A percentile compares a stretch with the other conserved stretches of the same genome.
These are phyloP conservation scores for Noccaea bulbosa DNA, from an alignment of 345 rosid species.

Conservation along the genomic window DNA sequence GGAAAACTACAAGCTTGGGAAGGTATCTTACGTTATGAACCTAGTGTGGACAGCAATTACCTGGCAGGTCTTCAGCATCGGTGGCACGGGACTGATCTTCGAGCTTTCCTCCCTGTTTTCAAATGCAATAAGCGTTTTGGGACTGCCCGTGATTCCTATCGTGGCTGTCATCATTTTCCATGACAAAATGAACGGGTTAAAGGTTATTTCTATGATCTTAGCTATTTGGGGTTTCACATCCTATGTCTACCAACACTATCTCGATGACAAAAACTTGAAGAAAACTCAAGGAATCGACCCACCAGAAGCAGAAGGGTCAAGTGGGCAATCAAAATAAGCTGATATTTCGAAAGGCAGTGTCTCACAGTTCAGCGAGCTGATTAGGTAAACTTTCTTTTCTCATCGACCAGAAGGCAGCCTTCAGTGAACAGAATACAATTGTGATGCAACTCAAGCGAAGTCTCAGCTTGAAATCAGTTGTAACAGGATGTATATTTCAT, in stretches of 20 bases:
- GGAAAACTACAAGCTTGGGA: conserved; percentile 55
- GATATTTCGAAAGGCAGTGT: neutral
- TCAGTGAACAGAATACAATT: conserved; percentile 11
- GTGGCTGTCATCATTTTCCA: conserved; percentile 64
- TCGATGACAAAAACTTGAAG: conserved; percentile 38
- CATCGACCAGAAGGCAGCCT: conserved; percentile 2
- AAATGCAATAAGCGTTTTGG: conserved; percentile 57
- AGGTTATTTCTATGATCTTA: conserved; percentile 62
- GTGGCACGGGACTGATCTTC: conserved; percentile 56
- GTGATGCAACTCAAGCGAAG: conserved; percentile 10
- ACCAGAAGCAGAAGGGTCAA: conserved; percentile 30
- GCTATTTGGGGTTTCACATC: conserved; percentile 71
- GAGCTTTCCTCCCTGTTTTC: conserved; percentile 68
- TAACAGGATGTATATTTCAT: conserved; percentile 9
- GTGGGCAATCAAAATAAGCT: conserved; percentile 13
- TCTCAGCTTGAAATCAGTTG: conserved; percentile 13
- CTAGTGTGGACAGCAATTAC: conserved; percentile 52
- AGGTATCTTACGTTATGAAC: conserved; percentile 57
- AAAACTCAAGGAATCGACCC: conserved; percentile 17
- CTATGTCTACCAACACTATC: conserved; percentile 46
- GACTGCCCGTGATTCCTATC: conserved; percentile 65
- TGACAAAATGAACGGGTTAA: conserved; percentile 67
- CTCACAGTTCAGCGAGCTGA: conserved; percentile 4
- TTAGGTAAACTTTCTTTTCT: conserved; percentile 19
- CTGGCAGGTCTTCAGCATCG: conserved; percentile 59